phyloP scores from a whole-genome alignment of 2,329 filamentous ascomycete genomes.

The Calcarisporium arbuscula region DNA sequence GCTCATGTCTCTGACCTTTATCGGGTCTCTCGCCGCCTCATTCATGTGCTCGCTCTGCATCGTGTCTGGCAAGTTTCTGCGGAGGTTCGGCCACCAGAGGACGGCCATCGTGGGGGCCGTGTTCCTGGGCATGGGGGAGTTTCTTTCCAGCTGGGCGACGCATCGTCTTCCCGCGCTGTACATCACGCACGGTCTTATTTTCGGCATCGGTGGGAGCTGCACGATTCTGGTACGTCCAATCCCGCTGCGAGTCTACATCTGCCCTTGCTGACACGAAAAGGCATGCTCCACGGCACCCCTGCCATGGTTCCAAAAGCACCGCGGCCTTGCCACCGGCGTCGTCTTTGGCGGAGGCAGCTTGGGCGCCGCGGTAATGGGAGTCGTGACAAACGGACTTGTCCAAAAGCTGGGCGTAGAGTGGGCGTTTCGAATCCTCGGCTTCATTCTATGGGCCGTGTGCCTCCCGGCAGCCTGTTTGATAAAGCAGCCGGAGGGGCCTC shows the following conservation, averaged over 20 bases:
- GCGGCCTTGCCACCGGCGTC: conserved; percentile 20
- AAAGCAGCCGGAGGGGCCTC: conserved; percentile 8
- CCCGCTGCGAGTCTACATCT: too few species aligned
- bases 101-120: conserved; percentile 16
- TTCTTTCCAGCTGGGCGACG: conserved; percentile 18
- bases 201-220: conserved; percentile 20
- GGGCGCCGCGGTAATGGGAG: conserved; percentile 20
- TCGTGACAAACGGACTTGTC: conserved; percentile 16
- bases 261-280: conserved; percentile 7
- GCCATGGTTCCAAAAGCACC: conserved; percentile 18
- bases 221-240: conserved; percentile 17
- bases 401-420: conserved; percentile 16
- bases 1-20: conserved; percentile 19
- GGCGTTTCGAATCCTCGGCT: conserved; percentile 20
- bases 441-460: conserved; percentile 21
- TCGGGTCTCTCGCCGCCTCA: conserved; percentile 20
- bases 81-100: conserved; percentile 15
- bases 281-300: conserved; percentile 20
- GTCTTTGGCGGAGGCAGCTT: conserved; percentile 21
- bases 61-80: conserved; percentile 15
- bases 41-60: conserved; percentile 21
- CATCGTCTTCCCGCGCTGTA: conserved; percentile 16
- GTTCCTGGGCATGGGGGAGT: conserved; percentile 19
- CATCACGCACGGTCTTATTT: conserved; percentile 19
- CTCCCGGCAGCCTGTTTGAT: conserved; percentile 19